phyloP scores from a whole-genome alignment of 2,329 filamentous ascomycete species.

The Dactylella cylindrospora region DNA sequence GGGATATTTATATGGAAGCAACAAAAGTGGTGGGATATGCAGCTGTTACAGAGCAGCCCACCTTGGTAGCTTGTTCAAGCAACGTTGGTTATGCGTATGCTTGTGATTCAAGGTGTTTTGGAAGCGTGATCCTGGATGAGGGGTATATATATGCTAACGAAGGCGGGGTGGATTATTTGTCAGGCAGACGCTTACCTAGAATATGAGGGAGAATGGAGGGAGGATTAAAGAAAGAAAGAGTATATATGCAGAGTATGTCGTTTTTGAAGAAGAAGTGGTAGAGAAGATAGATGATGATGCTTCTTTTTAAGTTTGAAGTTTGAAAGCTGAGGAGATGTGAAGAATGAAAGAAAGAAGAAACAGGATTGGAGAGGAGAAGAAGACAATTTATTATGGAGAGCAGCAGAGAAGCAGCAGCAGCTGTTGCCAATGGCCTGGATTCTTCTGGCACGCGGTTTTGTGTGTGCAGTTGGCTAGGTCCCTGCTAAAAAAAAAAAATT shows the following conservation, averaged over 20 bases:
- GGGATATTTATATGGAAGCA: no score
- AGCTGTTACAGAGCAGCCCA: no score
- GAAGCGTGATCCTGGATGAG: no score
- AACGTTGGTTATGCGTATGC: no score
- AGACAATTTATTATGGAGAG: conserved; percentile 36
- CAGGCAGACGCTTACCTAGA: conserved; percentile 6
- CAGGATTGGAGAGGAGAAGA: conserved; percentile 16
- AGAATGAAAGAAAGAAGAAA: conserved; percentile 18
- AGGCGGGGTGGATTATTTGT: conserved; percentile 10
- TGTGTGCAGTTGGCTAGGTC: conserved; percentile 3
- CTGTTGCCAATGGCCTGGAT: no score
- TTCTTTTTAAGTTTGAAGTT: no score
- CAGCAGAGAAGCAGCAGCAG: conserved; percentile 10
- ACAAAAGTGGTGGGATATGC: no score
- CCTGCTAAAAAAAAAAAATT: no score
- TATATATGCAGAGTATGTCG: conserved; percentile 21
- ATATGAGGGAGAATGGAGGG: neutral
- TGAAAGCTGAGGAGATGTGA: conserved; percentile 1
- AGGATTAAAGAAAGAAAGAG: conserved; percentile 4
- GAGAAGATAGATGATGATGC: neutral
- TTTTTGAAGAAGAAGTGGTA: neutral
- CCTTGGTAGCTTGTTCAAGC: no score
- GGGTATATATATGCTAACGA: conserved; percentile 2
- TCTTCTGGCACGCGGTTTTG: no score
- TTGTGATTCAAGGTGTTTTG: no score